Evolutionary conservation across 2,329 filamentous ascomycete genomes (phyloP), one percentile per base, ranked within the genome.

Genomic region (Arthrobotrys iridis): DNA sequence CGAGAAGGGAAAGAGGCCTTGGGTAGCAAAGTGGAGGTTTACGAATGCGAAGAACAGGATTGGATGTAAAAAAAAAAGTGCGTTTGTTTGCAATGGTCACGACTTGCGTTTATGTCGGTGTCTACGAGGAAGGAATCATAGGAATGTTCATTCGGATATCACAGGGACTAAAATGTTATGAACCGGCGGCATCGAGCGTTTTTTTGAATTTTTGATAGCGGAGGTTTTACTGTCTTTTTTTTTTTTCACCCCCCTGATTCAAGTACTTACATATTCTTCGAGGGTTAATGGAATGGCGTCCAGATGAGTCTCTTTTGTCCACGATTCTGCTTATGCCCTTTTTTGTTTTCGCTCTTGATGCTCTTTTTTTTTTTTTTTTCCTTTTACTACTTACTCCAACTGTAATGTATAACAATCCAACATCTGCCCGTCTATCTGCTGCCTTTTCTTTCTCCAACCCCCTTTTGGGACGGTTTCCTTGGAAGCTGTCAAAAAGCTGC

Each of bases 1-100:
- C 86, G 89, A 1, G 90, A 98, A 82, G 95, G 93, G 0, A 90
- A 90, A 79, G 91, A 95, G 81, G 95, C 95, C 1, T 83, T 99
- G 15, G 93, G 90, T 1, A 91, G 91, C 18, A 90, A 85, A 41
- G 84, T 92, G 57, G 89, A 91, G 80, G 85, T 93, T 45, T 86
- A 88, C 40, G 83, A 83, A 24, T 81, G 83, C 37, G 83, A 81
- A 1, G 80, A 79, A 26, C 71, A 55, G 22, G 59, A 65, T 50
- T 71, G 68, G 68, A 73, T 73, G 68, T 73, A 57, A 40, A 13
- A 18, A 13, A 13, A 6, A 37, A 13, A 37, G 33, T 37, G 13
- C n/a, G n/a, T n/a, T n/a, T 37, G 15, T 46, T 46, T 20, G 10
- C 18, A 30, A 35, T n/a, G 24, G 15, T 24, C 22, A 55, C 50